Evolutionary conservation across 2,329 filamentous ascomycete genomes (phyloP).

Genomic region (Purpureocillium lavendulum): DNA sequence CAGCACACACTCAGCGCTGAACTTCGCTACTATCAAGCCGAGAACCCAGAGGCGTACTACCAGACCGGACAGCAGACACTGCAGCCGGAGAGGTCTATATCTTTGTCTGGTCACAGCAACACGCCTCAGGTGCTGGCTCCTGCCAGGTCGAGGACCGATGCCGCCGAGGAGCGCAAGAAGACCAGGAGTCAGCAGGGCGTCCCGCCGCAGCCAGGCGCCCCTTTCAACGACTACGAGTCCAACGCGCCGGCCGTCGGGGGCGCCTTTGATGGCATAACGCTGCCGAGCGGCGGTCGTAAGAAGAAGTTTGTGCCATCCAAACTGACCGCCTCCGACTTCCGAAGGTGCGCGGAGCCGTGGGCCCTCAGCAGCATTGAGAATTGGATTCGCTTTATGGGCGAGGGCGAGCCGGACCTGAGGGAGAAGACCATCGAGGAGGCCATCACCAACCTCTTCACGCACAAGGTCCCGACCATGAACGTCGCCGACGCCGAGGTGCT

Average conservation of each 20-base stretch:
- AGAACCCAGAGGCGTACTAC: conserved; percentile 43
- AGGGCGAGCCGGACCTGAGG: conserved; percentile 83
- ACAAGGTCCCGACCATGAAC: conserved; percentile 97
- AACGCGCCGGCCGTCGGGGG: conserved; percentile 42
- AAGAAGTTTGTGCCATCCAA: conserved; percentile 82
- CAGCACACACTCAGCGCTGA: conserved; percentile 40
- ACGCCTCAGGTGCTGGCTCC: conserved; percentile 73
- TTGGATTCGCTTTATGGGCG: conserved; percentile 84
- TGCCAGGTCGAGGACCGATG: conserved; percentile 90
- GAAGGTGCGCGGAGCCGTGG: conserved; percentile 84
- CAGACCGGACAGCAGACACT: conserved; percentile 27
- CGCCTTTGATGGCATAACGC: conserved; percentile 72
- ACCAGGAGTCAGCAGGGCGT: conserved; percentile 42
- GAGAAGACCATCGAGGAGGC: conserved; percentile 80
- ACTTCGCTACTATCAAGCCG: conserved; percentile 28
- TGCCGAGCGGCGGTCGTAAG: conserved; percentile 64
- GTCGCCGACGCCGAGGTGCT: conserved; percentile 90
- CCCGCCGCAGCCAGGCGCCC: conserved; percentile 41
- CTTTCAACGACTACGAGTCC: conserved; percentile 50
- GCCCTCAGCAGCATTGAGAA: conserved; percentile 77
- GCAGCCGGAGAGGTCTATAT: conserved; percentile 65
- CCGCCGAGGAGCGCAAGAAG: conserved; percentile 60
- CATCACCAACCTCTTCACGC: conserved; percentile 79
- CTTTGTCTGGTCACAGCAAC: conserved; percentile 72
- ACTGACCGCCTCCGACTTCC: conserved; percentile 71